A percentile compares a stretch with the other conserved stretches of the same genome.
Evolutionary conservation across 306 rosid genomes (phyloP).

Genomic region (Prunus davidiana): DNA sequence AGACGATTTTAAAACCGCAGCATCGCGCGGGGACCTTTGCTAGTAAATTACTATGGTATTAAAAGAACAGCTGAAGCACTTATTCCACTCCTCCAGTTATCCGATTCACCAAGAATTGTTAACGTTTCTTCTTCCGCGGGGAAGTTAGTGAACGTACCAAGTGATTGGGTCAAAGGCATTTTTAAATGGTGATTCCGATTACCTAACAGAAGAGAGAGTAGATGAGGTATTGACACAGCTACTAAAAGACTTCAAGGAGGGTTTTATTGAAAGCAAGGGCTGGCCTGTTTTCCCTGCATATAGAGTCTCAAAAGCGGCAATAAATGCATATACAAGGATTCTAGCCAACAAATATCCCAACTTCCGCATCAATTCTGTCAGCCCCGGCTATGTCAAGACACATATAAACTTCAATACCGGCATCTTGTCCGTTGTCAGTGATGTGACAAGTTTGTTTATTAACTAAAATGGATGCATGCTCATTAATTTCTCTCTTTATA

Average conservation of each 20-base stretch:
- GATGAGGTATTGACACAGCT: constrained; percentile 29
- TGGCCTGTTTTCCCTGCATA: constrained; percentile 37
- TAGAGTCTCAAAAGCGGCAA: constrained; percentile 35
- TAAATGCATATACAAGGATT: constrained; percentile 37
- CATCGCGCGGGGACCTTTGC: too few relatives aligned
- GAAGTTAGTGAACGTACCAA: constrained; percentile 24
- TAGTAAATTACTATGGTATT: constrained; percentile 43
- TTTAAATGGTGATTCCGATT: constrained; percentile 21
- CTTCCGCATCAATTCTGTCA: constrained; percentile 32
- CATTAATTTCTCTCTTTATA: too few relatives aligned
- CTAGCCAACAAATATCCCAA: constrained; percentile 28
- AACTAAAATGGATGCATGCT: too few relatives aligned
- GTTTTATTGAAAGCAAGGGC: constrained; percentile 29
- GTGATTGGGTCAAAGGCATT: constrained; percentile 25
- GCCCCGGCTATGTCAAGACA: constrained; percentile 40
- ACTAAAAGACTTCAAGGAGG: constrained; percentile 35
- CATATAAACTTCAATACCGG: constrained; percentile 32
- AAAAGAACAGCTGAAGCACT: constrained; percentile 33
- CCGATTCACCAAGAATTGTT: constrained; percentile 53
- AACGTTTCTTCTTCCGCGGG: constrained; percentile 38
- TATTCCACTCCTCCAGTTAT: constrained; percentile 45
- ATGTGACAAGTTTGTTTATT: too few relatives aligned
- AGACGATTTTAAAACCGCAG: too few relatives aligned
- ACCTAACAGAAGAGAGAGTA: constrained; percentile 33
- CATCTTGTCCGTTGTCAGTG: constrained; percentile 8